phyloP scores from a whole-genome alignment of 306 rosid genomes.

The Cicer chorassanicum region DNA sequence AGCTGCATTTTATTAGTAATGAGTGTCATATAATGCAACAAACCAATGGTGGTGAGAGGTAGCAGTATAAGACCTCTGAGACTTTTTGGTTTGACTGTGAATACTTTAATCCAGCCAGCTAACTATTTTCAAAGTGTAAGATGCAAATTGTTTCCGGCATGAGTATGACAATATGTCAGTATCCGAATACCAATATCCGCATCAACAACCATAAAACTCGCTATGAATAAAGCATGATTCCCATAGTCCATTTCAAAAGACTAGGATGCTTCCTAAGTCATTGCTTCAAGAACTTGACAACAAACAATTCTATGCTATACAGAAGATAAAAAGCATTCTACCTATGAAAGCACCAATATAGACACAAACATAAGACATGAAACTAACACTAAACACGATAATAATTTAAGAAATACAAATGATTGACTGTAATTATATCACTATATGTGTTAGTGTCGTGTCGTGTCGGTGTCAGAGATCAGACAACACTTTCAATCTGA shows the following conservation, averaged over 20 bases:
- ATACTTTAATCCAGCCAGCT: not conserved
- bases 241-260: not conserved
- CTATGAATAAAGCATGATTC: not conserved
- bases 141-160: not conserved
- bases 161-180: not conserved
- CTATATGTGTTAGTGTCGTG: too few species aligned
- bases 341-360: not conserved
- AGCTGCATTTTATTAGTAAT: not conserved
- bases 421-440: too few species aligned
- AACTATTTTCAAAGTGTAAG: not conserved
- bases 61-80: not conserved
- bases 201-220: not conserved
- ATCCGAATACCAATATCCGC: not conserved
- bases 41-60: not conserved
- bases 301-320: not conserved
- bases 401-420: too few species aligned
- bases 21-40: not conserved
- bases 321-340: conserved; percentile 16
- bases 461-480: too few species aligned
- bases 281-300: conserved; percentile 1
- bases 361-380: too few species aligned
- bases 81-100: not conserved
- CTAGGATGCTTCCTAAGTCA: not conserved
- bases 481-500: too few species aligned
- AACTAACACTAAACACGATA: too few species aligned